Percentiles rank a stretch among this genome's conserved stretches.
Conservation (phyloP, 257 asterid genomes). For the Nicotiana undulata region DNA sequence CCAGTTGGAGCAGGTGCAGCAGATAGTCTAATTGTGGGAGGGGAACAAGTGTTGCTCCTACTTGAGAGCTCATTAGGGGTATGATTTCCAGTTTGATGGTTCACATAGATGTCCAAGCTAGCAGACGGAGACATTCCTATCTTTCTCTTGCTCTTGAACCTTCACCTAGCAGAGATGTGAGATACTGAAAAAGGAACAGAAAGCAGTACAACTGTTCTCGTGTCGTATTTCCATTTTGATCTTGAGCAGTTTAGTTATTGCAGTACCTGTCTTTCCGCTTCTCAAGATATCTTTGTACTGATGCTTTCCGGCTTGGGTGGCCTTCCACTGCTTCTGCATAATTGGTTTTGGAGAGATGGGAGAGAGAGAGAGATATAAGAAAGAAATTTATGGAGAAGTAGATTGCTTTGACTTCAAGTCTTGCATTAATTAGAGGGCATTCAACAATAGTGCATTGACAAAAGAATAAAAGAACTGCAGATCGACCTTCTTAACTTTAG, state of each 20-base stretch:
- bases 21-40: slow-evolving; percentile 41
- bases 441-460: neutral
- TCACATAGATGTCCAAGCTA: slow-evolving; percentile 44
- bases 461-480: neutral
- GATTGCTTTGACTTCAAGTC: neutral
- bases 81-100: slow-evolving; percentile 44
- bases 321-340: slow-evolving; percentile 48
- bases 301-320: slow-evolving; percentile 71
- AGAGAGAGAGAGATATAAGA: slow-evolving; percentile 7
- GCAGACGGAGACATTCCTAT: slow-evolving; percentile 48
- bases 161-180: slow-evolving; percentile 78
- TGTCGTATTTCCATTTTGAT: slow-evolving; percentile 3
- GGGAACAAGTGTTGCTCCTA: slow-evolving; percentile 38
- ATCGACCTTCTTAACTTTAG: neutral
- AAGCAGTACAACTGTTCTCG: slow-evolving; percentile 9
- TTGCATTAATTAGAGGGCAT: neutral
- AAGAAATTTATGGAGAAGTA: slow-evolving; percentile 4
- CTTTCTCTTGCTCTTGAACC: slow-evolving; percentile 96
- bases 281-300: slow-evolving; percentile 86
- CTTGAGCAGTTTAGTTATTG: slow-evolving; percentile 16
- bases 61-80: slow-evolving; percentile 33
- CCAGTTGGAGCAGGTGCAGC: slow-evolving; percentile 44
- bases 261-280: slow-evolving; percentile 93
- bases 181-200: slow-evolving; percentile 24
- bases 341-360: slow-evolving; percentile 11